These are phyloP conservation scores for Halenospora varia DNA, from an alignment of 495 filamentous ascomycete species.

Conservation along the genomic window DNA sequence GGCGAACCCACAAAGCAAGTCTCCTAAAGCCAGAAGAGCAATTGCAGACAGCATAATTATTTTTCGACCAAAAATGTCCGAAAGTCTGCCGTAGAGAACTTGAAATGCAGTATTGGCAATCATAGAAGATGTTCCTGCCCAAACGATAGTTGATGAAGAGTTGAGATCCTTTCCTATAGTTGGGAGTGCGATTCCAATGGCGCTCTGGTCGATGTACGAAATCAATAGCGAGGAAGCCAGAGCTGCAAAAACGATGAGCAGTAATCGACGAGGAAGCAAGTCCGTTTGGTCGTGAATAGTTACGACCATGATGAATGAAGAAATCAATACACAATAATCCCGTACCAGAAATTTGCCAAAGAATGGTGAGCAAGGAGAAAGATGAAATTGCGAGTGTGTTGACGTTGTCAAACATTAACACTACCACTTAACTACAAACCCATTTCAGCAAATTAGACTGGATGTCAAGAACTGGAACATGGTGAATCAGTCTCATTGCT, in stretches of 20 bases:
- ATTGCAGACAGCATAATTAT: conserved; percentile 69
- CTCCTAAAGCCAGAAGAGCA: conserved; percentile 68
- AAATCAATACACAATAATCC: too few relatives aligned
- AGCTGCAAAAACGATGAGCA: conserved; percentile 51
- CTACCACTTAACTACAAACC: too few relatives aligned
- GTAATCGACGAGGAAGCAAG: conserved; percentile 48
- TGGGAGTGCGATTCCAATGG: conserved; percentile 55
- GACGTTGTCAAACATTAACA: too few relatives aligned
- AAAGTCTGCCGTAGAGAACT: conserved; percentile 71
- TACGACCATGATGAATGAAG: too few relatives aligned
- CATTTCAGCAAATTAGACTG: too few relatives aligned
- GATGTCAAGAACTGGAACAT: too few relatives aligned
- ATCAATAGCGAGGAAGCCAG: conserved; percentile 52
- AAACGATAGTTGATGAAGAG: conserved; percentile 53
- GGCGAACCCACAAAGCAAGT: conserved; percentile 67
- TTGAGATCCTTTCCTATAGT: conserved; percentile 55
- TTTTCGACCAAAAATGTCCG: conserved; percentile 81
- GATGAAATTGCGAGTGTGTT: too few relatives aligned
- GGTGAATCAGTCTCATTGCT: too few relatives aligned
- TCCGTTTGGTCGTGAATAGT: conserved; percentile 40
- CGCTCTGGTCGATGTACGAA: conserved; percentile 60
- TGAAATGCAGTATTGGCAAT: conserved; percentile 78
- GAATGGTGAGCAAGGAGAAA: too few relatives aligned
- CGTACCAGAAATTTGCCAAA: too few relatives aligned
- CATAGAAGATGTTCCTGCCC: conserved; percentile 73